Evolutionary conservation across 805 yeast genomes (phyloP), one percentile per base, ranked within the genome.

Genomic region (Metschnikowia chrysomelidarum): DNA sequence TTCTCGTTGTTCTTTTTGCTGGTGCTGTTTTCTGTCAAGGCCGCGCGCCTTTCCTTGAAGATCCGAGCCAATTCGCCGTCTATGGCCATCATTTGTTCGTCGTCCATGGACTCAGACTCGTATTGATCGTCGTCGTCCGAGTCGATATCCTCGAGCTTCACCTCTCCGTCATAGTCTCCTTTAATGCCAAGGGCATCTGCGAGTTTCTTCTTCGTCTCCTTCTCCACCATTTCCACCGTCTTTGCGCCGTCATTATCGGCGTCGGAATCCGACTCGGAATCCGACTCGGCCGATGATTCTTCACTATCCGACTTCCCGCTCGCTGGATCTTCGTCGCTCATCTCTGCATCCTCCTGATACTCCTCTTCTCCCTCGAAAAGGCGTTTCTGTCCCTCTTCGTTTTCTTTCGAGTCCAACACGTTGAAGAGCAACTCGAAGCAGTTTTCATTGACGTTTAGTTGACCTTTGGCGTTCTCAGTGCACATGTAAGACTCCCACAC

Each of bases 1-100:
- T 78, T 86, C 41, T 86, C 94, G 14, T 71, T 59, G 50, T 86
- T 86, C 51, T 84, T 73, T 57, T 75, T 76, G 56, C 70, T 83
- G 3, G 75, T 62, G 20, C 66, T 64, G 17, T 66, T 47, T 6
- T 54, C 55, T 7, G 76, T 60, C 35, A 87, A 58, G 0, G 85
- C 83, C 41, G 76, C 79, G 47, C 80, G 78, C 49, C 97, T 76
- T 50, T 87, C 91, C 51, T 82, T 77, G 71, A 91, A 91, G 36
- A 91, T 91, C 35, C 73, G 73, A 0, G 96, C 76, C 19, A 91
- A 65, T 42, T 87, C 93, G 15, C 73, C 84, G 55, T 91, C 98
- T 50, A 91, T 75, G 14, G 89, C 94, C 81, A 88, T 79, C 98
- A 91, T 91, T 56, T 88, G 88, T 50, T 89, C 96, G 59, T 89